Evolutionary conservation across 1,284 basidiomycete genomes (phyloP).

Genomic region (Veloboletus limbatus): DNA sequence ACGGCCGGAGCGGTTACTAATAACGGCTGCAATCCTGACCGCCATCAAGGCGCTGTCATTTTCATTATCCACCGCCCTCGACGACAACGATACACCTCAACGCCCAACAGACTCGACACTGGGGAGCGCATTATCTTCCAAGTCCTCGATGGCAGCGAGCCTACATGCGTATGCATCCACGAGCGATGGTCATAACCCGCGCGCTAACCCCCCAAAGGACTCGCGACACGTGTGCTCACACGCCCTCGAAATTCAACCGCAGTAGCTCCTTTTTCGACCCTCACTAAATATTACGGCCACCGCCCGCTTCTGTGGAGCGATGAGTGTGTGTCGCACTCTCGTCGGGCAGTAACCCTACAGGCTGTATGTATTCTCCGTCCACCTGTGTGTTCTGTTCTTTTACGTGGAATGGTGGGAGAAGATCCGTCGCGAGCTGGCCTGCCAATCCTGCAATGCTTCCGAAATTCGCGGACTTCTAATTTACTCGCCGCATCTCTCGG

Average conservation of each 20-base stretch:
- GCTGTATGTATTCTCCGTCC: constrained; percentile 5
- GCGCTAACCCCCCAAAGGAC: constrained; percentile 33
- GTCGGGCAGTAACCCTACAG: constrained; percentile 4
- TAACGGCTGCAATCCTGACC: constrained; percentile 19
- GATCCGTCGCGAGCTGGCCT: constrained; percentile 6
- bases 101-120: not conserved
- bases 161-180: constrained; percentile 6
- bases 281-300: constrained; percentile 8
- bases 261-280: constrained; percentile 23
- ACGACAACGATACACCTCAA: constrained; percentile 11
- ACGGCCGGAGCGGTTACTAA: constrained; percentile 31
- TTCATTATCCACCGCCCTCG: constrained; percentile 10
- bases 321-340: constrained; percentile 9
- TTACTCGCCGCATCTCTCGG: not conserved
- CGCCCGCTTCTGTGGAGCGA: constrained; percentile 18
- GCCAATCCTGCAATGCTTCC: constrained; percentile 22
- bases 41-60: constrained; percentile 25
- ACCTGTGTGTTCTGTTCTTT: constrained; percentile 10
- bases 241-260: constrained; percentile 30
- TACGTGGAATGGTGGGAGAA: constrained; percentile 17
- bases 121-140: too few relatives aligned
- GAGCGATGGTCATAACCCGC: constrained; percentile 11
- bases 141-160: not conserved
- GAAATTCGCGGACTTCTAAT: constrained; percentile 30
- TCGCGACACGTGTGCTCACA: constrained; percentile 35